phyloP scores from a whole-genome alignment of 495 filamentous ascomycete genomes.

The Podospora appendiculata region DNA sequence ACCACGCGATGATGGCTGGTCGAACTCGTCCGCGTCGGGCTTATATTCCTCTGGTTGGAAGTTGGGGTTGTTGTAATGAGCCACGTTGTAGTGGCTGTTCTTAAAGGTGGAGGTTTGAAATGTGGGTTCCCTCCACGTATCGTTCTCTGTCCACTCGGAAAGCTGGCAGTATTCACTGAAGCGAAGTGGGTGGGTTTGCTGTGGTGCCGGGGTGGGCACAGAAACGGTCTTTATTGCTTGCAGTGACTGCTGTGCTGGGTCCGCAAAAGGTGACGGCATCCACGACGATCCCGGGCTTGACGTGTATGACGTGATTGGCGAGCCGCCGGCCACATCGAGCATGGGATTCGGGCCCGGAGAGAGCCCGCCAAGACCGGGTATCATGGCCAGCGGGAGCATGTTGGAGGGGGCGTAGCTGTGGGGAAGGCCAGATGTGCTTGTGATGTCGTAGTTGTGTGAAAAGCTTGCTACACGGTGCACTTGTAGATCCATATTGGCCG shows the following conservation, averaged over 20 bases:
- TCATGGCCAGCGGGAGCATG: conserved; percentile 34
- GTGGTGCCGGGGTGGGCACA: conserved; percentile 18
- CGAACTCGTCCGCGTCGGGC: conserved; percentile 32
- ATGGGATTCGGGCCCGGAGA: conserved; percentile 21
- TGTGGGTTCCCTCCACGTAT: conserved; percentile 34
- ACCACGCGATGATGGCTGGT: conserved; percentile 11
- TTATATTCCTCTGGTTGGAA: conserved; percentile 68
- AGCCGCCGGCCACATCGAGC: conserved; percentile 15
- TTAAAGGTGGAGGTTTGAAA: conserved; percentile 48
- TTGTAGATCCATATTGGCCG: conserved; percentile 50
- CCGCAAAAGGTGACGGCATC: conserved; percentile 29
- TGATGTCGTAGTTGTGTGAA: conserved; percentile 30
- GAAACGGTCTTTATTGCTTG: conserved; percentile 14
- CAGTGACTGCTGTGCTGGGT: conserved; percentile 22
- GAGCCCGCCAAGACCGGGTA: conserved; percentile 34
- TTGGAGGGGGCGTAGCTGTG: conserved; percentile 28
- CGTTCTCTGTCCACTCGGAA: conserved; percentile 30
- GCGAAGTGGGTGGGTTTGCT: conserved; percentile 28
- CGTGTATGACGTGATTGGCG: conserved; percentile 25
- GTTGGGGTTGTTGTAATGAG: conserved; percentile 76
- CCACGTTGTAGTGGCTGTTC: conserved; percentile 69
- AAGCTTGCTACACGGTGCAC: conserved; percentile 40
- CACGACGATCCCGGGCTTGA: conserved; percentile 34
- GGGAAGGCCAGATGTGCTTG: conserved; percentile 29
- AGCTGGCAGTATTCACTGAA: conserved; percentile 41